Evolutionary conservation across 2,329 filamentous ascomycete genomes (phyloP).

Genomic region (Penicillium paneum): DNA sequence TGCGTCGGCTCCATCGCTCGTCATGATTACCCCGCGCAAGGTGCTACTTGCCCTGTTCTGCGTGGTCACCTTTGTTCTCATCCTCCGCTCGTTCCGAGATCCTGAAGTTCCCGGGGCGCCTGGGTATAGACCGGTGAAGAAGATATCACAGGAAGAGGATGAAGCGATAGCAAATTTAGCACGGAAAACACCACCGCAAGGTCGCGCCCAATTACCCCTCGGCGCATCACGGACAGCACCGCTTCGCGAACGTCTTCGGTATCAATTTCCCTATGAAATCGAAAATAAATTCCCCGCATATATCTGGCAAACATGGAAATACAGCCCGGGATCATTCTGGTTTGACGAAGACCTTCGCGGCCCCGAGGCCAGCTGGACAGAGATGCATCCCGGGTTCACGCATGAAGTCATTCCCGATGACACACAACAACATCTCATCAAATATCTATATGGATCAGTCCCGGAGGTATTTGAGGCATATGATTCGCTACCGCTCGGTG

Average conservation of each 20-base stretch:
- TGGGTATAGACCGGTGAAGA: slow-evolving; percentile 25
- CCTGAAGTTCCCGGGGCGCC: slow-evolving; percentile 26
- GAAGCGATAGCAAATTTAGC: slow-evolving; percentile 10
- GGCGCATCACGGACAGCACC: slow-evolving; percentile 70
- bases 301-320: slow-evolving; percentile 99
- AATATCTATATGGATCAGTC: slow-evolving; percentile 78
- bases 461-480: slow-evolving; percentile 78
- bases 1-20: slow-evolving; percentile 9
- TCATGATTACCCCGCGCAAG: slow-evolving; percentile 76
- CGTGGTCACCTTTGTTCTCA: slow-evolving; percentile 65
- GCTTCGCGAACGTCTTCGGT: slow-evolving; percentile 75
- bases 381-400: slow-evolving; percentile 82
- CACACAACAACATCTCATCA: slow-evolving; percentile 75
- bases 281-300: slow-evolving; percentile 89
- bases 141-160: slow-evolving; percentile 21
- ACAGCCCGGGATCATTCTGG: slow-evolving; percentile 69
- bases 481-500: slow-evolving; percentile 66
- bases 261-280: slow-evolving; percentile 91
- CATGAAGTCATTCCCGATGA: slow-evolving; percentile 97
- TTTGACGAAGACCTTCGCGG: slow-evolving; percentile 74
- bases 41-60: slow-evolving; percentile 69
- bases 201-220: slow-evolving; percentile 45
- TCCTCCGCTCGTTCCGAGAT: slow-evolving; percentile 63
- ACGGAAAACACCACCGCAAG: slow-evolving; percentile 14
- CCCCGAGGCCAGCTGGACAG: slow-evolving; percentile 84